Conservation (phyloP, 2,329 filamentous ascomycete species). For the Fusarium globosum region DNA sequence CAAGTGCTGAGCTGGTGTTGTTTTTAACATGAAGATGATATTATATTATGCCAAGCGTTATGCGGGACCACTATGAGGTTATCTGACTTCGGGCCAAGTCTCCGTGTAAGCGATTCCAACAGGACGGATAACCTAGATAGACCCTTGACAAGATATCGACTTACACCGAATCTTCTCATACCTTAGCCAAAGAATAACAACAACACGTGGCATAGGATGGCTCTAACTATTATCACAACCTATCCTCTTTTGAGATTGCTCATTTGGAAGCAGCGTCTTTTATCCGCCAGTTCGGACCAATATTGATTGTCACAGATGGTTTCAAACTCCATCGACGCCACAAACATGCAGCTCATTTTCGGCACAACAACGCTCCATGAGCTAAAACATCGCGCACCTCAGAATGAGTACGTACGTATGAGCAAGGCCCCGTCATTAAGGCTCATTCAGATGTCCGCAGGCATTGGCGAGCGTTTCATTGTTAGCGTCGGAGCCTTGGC, state of each 20-base stretch:
- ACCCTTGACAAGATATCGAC: constrained; percentile 7
- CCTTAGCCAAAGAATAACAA: neutral
- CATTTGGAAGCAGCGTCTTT: neutral
- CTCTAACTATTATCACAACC: neutral
- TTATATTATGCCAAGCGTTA: constrained; percentile 23
- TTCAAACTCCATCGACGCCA: constrained; percentile 15
- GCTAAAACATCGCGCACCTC: neutral
- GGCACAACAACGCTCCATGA: neutral
- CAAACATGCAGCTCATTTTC: constrained; percentile 1
- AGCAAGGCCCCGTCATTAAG: constrained; percentile 15
- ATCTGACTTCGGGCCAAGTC: constrained; percentile 2
- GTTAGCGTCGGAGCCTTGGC: constrained; percentile 38
- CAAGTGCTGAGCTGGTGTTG: neutral
- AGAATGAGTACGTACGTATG: neutral
- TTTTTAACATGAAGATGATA: neutral
- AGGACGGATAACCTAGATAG: constrained; percentile 8
- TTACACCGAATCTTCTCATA: neutral
- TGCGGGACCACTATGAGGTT: constrained; percentile 16
- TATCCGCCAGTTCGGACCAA: constrained; percentile 33
- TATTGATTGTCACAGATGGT: neutral
- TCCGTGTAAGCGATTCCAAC: constrained; percentile 12
- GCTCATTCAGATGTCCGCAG: constrained; percentile 31
- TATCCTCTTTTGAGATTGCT: neutral
- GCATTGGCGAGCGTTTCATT: constrained; percentile 16
- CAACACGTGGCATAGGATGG: constrained; percentile 11